Percentiles rank a stretch among this genome's conserved stretches.
Conservation (phyloP, 106 monocot genomes). For the Platanthera zijinensis region DNA sequence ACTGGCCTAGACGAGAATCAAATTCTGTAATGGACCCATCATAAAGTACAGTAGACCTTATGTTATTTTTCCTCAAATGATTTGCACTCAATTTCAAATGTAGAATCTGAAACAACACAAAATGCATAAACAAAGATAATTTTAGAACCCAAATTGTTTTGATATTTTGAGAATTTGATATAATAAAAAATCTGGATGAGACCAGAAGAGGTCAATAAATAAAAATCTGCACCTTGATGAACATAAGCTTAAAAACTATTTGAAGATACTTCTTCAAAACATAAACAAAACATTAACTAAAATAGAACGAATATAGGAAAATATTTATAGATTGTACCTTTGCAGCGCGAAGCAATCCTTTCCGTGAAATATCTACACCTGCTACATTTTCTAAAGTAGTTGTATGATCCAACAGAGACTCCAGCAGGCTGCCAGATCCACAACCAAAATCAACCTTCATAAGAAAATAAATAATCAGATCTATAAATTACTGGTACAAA, state of each 20-base stretch:
- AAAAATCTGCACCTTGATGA: background rate
- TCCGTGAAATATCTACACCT: constrained; percentile 87
- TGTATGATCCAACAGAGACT: constrained; percentile 63
- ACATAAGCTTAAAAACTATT: background rate
- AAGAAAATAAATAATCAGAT: background rate
- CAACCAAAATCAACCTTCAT: constrained; percentile 97
- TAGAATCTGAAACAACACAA: constrained; percentile 48
- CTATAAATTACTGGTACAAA: background rate
- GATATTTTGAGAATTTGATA: background rate
- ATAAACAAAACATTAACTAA: background rate
- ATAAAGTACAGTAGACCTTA: constrained; percentile 66
- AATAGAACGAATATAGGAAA: background rate
- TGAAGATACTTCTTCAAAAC: background rate
- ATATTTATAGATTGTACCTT: constrained; percentile 39
- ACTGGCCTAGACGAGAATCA: constrained; percentile 63
- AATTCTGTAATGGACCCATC: constrained; percentile 89
- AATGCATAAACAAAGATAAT: background rate
- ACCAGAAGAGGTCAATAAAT: background rate
- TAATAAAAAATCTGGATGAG: background rate
- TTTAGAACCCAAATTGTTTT: constrained; percentile 5
- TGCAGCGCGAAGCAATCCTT: constrained; percentile 73
- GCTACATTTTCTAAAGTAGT: constrained; percentile 68
- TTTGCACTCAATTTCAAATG: constrained; percentile 67
- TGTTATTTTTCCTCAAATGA: constrained; percentile 17
- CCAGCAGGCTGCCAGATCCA: constrained; percentile 88